phyloP scores from a whole-genome alignment of 805 yeast genomes.

The Phaffomyces opuntiae region DNA sequence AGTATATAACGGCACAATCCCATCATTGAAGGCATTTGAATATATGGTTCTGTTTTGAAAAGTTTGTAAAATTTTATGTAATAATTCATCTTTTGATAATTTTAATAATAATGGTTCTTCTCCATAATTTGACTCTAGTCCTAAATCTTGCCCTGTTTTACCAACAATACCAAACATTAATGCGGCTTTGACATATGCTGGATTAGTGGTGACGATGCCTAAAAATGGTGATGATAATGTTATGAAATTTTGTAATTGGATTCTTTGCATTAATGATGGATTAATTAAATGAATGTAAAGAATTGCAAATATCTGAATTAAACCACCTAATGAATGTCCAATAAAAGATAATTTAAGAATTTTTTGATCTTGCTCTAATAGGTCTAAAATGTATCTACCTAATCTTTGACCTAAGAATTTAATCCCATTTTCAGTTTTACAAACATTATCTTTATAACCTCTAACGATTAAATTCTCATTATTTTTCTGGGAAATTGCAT shows the following conservation, averaged over 20 bases:
- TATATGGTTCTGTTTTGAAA: conserved; percentile 64
- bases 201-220: conserved; percentile 75
- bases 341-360: conserved; percentile 58
- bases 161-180: conserved; percentile 73
- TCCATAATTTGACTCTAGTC: conserved; percentile 40
- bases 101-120: conserved; percentile 50
- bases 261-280: conserved; percentile 58
- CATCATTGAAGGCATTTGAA: conserved; percentile 74
- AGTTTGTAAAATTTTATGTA: conserved; percentile 46
- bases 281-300: conserved; percentile 62
- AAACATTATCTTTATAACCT: conserved; percentile 64
- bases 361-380: conserved; percentile 29
- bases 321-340: conserved; percentile 77
- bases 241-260: conserved; percentile 61
- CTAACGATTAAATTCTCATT: conserved; percentile 55
- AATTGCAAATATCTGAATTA: conserved; percentile 69
- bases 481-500: conserved; percentile 30
- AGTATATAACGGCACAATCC: conserved; percentile 74
- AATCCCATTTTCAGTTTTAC: conserved; percentile 75
- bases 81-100: conserved; percentile 57
- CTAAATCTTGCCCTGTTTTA: conserved; percentile 73
- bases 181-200: conserved; percentile 63
- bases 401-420: conserved; percentile 65
- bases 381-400: conserved; percentile 56
- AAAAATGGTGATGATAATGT: conserved; percentile 69